Evolutionary conservation across 306 rosid genomes (phyloP).

Genomic region (Rosa multiflora): DNA sequence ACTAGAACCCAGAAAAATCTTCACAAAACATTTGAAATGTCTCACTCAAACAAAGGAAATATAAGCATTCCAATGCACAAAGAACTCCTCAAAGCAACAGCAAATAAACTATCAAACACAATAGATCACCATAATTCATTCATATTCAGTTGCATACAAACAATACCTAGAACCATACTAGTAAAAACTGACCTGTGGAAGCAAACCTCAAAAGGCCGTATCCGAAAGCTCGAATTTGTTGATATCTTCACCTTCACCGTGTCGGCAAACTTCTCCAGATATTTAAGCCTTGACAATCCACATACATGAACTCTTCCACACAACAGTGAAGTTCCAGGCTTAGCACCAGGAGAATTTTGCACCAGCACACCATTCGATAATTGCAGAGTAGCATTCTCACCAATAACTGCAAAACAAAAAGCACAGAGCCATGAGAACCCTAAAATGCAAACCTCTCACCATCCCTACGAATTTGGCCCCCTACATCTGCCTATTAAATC

Average conservation of each 20-base stretch:
- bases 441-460: background rate
- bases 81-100: too few species aligned
- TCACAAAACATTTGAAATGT: too few species aligned
- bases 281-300: slow-evolving; percentile 64
- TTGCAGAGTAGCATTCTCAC: slow-evolving; percentile 44
- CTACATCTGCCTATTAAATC: background rate
- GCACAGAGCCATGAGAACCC: background rate
- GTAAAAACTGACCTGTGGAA: too few species aligned
- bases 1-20: too few species aligned
- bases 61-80: too few species aligned
- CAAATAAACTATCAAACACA: too few species aligned
- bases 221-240: slow-evolving; percentile 32
- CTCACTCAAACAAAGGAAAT: too few species aligned
- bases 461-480: background rate
- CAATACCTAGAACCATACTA: too few species aligned
- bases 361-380: slow-evolving; percentile 58
- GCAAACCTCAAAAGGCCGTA: slow-evolving; percentile 63
- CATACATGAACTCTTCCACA: slow-evolving; percentile 66
- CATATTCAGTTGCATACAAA: too few species aligned
- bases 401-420: slow-evolving; percentile 46
- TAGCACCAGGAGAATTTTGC: slow-evolving; percentile 61
- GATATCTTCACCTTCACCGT: slow-evolving; percentile 63
- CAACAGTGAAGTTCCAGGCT: slow-evolving; percentile 50
- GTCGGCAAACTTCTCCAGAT: slow-evolving; percentile 60
- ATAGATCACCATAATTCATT: too few species aligned